Percentiles rank a stretch among this genome's conserved stretches.
Conservation (phyloP, 805 yeast species). For the Cyberlindnera nakhonratchasimensis region DNA sequence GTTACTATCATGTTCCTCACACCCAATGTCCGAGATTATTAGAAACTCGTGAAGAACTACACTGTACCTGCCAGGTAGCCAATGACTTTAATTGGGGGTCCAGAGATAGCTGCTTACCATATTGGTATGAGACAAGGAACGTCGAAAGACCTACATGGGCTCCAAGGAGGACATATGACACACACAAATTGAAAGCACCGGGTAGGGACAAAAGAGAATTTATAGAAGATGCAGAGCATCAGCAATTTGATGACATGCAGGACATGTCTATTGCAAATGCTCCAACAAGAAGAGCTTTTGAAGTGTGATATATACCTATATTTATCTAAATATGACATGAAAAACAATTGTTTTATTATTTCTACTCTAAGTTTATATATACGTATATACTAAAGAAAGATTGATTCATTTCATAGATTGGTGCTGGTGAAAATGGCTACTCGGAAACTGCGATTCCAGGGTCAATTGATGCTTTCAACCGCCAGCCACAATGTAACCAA, state of each 20-base stretch:
- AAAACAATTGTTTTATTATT: too few relatives aligned
- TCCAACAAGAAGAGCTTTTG: background rate
- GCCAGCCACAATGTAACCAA: too few relatives aligned
- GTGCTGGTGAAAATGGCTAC: too few relatives aligned
- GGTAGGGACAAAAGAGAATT: background rate
- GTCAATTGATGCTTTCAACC: too few relatives aligned
- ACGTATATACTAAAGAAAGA: too few relatives aligned
- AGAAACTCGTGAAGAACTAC: slow-evolving; percentile 41
- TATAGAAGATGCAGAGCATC: background rate
- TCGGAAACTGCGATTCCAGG: too few relatives aligned
- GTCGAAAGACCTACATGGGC: slow-evolving; percentile 20
- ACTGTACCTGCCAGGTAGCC: slow-evolving; percentile 48
- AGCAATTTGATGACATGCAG: background rate
- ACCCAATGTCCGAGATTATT: slow-evolving; percentile 53
- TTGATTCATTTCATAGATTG: too few relatives aligned
- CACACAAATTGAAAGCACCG: background rate
- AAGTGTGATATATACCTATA: background rate
- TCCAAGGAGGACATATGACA: slow-evolving; percentile 13
- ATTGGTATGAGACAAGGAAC: slow-evolving; percentile 21
- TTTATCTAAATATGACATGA: too few relatives aligned
- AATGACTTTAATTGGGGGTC: slow-evolving; percentile 28
- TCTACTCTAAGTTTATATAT: too few relatives aligned
- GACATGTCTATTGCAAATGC: background rate
- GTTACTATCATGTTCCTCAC: slow-evolving; percentile 63
- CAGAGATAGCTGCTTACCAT: slow-evolving; percentile 25